phyloP scores from a whole-genome alignment of 140 eudicot genomes.

The Senecio squalidus region DNA sequence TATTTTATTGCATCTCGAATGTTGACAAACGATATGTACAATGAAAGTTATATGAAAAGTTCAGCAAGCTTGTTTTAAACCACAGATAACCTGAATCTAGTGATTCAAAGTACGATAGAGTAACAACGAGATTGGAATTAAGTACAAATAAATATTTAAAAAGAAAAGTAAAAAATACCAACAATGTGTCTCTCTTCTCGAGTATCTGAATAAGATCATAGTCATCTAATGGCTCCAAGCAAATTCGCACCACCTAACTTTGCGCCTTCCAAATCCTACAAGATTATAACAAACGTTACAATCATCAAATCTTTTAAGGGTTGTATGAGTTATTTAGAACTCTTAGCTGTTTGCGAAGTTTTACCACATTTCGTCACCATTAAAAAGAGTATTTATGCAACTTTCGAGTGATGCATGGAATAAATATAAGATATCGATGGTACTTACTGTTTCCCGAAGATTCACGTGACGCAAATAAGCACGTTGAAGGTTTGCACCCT shows the following conservation, averaged over 20 bases:
- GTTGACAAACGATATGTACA: conserved; percentile 3
- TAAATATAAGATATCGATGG: not conserved
- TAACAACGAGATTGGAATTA: conserved; percentile 2
- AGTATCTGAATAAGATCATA: conserved; percentile 4
- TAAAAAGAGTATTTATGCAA: not conserved
- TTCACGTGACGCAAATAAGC: conserved; percentile 85
- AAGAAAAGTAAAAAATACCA: conserved; percentile 1
- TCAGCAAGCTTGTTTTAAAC: not conserved
- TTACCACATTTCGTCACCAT: too few relatives aligned
- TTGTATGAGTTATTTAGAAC: not conserved
- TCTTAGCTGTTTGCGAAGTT: not conserved
- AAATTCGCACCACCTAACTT: conserved; percentile 79
- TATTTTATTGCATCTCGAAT: conserved; percentile 12
- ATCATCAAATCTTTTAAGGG: not conserved
- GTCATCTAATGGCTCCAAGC: conserved; percentile 81
- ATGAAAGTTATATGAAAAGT: not conserved
- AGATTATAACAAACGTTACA: not conserved
- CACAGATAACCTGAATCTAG: conserved; percentile 2
- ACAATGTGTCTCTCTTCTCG: conserved; percentile 16
- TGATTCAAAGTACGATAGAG: conserved; percentile 1
- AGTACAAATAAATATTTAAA: not conserved
- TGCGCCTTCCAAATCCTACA: conserved; percentile 79
- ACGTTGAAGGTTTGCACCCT: conserved; percentile 94
- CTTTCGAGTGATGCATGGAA: not conserved
- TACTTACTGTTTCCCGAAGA: conserved; percentile 91